Evolutionary conservation across 2,329 filamentous ascomycete genomes (phyloP), one percentile per base, ranked within the genome.

Genomic region (Sporothrix luriei): DNA sequence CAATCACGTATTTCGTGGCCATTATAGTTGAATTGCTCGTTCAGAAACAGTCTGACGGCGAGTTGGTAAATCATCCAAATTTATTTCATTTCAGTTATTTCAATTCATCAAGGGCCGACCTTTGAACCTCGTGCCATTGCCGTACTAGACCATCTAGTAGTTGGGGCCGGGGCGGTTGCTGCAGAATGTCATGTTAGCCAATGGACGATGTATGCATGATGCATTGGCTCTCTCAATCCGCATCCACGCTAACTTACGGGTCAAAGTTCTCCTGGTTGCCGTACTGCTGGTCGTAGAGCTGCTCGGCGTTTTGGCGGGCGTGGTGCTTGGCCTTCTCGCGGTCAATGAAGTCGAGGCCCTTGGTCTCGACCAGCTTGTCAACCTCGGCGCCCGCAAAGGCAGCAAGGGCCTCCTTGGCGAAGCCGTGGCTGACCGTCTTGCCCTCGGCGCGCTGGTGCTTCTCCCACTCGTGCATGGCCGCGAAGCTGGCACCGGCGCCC

Each of bases 401-500:
- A 19, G 86, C 90, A 43, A 94, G 80, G 57, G 91, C 78, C 81
- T 94, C 91, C 83, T 94, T 94, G 77, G 92, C 92, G 76, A 92
- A 90, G 54, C 81, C 81, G 82, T 94, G 91, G 73, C 84, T 85
- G 75, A 94, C 88, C 7, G 85, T 78, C 83, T 93, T 82, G 88
- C 89, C 91, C 78, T 91, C 83, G 69, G 81, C 83, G 76, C 90
- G 89, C 82, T 93, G 90, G 75, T 86, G 83, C 79, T 93, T 89
- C 81, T 94, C 91, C 76, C 89, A 94, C 26, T 89, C 82, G 84
- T 93, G 93, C 86, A 94, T 91, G 75, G 88, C 92, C 73, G 87
- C 89, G 77, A 94, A 94, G 72, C 90, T 88, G 70, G 91, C 91
- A 70, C 88, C 92, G 72, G 91, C 91, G 73, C 89, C 91, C 69